These are phyloP conservation scores for Botrytis cinerea DNA, from an alignment of 2,329 filamentous ascomycete genomes.

Conservation along the genomic window DNA sequence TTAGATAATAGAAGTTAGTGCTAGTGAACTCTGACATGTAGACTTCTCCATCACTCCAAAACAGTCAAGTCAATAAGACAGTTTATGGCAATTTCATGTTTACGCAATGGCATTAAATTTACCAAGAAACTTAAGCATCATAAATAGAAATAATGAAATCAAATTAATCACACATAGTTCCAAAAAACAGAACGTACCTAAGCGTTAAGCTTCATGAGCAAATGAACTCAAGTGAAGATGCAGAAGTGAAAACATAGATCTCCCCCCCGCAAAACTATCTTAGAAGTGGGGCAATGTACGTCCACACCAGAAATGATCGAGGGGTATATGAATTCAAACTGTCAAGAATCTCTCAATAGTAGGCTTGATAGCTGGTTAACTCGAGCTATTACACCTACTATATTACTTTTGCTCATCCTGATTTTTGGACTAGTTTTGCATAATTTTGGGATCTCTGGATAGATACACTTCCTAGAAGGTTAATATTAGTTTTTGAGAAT, in stretches of 20 bases:
- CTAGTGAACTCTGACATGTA: not conserved
- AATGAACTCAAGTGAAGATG: too few relatives aligned
- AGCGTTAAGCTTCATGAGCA: not conserved
- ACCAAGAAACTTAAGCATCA: not conserved
- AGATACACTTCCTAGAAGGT: not conserved
- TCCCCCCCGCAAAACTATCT: not conserved
- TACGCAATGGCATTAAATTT: not conserved
- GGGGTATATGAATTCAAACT: not conserved
- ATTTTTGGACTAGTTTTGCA: too few relatives aligned
- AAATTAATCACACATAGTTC: not conserved
- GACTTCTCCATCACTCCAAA: not conserved
- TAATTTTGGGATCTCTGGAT: not conserved
- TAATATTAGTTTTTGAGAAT: accelerated
- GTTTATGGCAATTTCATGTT: not conserved
- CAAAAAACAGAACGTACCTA: not conserved
- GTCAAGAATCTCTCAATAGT: not conserved
- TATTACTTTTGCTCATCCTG: not conserved
- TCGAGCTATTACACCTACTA: not conserved
- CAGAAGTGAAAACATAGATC: not conserved
- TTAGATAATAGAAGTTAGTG: not conserved
- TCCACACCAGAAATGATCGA: too few relatives aligned
- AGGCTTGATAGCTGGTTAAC: not conserved
- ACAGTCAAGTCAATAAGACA: not conserved
- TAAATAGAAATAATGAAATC: not conserved
- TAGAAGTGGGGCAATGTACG: not conserved